Evolutionary conservation across 2,329 filamentous ascomycete species (phyloP).

Genomic region (Colletotrichum shisoi): DNA sequence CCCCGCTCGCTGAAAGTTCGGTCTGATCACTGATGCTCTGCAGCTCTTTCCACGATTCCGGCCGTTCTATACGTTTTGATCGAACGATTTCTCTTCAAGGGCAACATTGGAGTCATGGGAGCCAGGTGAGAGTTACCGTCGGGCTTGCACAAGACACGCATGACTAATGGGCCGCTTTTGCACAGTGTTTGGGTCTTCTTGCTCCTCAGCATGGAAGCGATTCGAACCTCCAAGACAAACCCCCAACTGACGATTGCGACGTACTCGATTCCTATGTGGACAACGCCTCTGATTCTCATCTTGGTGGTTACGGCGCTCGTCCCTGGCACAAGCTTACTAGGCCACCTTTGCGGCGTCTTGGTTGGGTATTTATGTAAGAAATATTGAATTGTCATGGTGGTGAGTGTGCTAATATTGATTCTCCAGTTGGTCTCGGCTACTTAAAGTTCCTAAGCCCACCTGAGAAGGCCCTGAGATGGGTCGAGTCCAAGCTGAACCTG

Average conservation of each 20-base stretch:
- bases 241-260: slow-evolving; percentile 74
- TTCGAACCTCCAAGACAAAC: slow-evolving; percentile 83
- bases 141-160: not conserved
- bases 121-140: slow-evolving; percentile 68
- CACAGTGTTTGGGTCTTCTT: slow-evolving; percentile 90
- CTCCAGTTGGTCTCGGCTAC: slow-evolving; percentile 80
- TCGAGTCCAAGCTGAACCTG: slow-evolving; percentile 88
- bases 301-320: slow-evolving; percentile 79
- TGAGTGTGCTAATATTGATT: slow-evolving; percentile 40
- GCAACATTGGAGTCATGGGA: slow-evolving; percentile 79
- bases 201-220: slow-evolving; percentile 81
- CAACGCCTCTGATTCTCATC: slow-evolving; percentile 79
- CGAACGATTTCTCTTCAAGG: slow-evolving; percentile 74
- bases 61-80: slow-evolving; percentile 81
- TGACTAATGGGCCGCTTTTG: slow-evolving; percentile 7
- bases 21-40: slow-evolving; percentile 39
- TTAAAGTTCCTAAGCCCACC: slow-evolving; percentile 89
- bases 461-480: slow-evolving; percentile 84
- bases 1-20: not conserved
- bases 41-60: slow-evolving; percentile 81
- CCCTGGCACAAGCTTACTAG: slow-evolving; percentile 82
- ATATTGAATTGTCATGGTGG: not conserved
- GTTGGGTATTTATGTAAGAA: slow-evolving; percentile 85
- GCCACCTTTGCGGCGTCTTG: slow-evolving; percentile 82
- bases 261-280: slow-evolving; percentile 87